Evolutionary conservation across 192 early-diverging fungal genomes (phyloP), one percentile per base, ranked within the genome.

Genomic region (Backusella sp.): DNA sequence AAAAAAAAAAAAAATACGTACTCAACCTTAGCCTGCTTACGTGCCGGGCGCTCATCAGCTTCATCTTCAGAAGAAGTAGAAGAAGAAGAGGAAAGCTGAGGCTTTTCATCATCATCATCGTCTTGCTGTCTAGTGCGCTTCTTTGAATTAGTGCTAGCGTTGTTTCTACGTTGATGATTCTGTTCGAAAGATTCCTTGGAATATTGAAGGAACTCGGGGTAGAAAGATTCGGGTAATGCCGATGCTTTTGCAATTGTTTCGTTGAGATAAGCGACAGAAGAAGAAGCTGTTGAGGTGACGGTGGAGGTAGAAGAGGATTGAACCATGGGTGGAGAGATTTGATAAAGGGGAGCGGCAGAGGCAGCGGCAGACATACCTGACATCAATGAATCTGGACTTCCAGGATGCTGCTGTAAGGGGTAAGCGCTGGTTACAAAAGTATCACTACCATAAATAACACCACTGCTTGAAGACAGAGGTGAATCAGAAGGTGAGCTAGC

Each of bases 231-330:
- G 28, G 80, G 80, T 42, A 82, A 66, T 26, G 81, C 73, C 9
- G 81, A 79, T n/a, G 77, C 80, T 69, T 82, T 82, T 53, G 80
- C 80, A 53, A 70, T 78, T 17, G 77, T 82, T 75, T 82, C 80
- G 53, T 73, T 82, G 26, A 82, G 68, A 66, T 62, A 76, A 42
- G 78, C 69, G 15, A 56, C 59, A 28, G 78, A 73, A 21, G 78
- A 72, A 21, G 68, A 49, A 35, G 75, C 68, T 44, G 75, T 41
- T 35, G 76, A 77, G 53, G 81, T 68, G 41, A 70, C 39, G 49
- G 81, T 77, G 9, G 53, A 65, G 9, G 56, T 39, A 14, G 76
- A 77, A 11, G 56, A 72, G 12, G 76, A 77, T 62, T 70, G 69
- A 23, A 77, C 76, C 39, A 77, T 36, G 12, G 71, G 37, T 21